Evolutionary conservation across 2,329 filamentous ascomycete genomes (phyloP), one percentile per base, ranked within the genome.

Genomic region (Spiromastix sp.): DNA sequence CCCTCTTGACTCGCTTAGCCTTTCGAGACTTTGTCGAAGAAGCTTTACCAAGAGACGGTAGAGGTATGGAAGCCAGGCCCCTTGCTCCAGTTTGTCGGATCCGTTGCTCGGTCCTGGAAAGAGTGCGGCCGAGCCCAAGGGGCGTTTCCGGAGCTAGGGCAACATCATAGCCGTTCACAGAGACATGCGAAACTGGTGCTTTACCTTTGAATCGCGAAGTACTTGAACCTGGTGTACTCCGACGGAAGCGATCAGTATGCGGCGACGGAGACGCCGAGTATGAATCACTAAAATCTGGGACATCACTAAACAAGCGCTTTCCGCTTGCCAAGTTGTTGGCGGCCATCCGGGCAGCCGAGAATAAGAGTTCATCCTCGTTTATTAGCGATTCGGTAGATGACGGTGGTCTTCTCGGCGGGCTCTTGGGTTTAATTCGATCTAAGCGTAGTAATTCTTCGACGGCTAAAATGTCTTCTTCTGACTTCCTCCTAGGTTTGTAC

Each of bases 81-180:
- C 52, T 59, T 4, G 58, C 62, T 9, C 63, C 63, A 4, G 62
- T 66, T 28, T 49, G 38, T 24, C 62, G 50, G 20, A 66, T 61
- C 19, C 63, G 50, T 42, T 60, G 51, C 39, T 66, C 63, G 1
- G 61, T 63, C 12, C 62, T 54, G 29, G 62, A 65, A 36, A 66
- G 44, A 6, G 54, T 56, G 20, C 56, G 49, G 4, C 59, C 59
- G 4, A 60, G 47, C 8, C 59, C 61, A 16, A 58, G 46, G 11
- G 57, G 52, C 2, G 49, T 52, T 25, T 57, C 51, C 13, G 59
- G 59, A 7, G 59, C 58, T 37, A 63, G 51, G 2, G 59, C 56
- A 32, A 65, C 56, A 32, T 63, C 52, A 37, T 61, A 60, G 5
- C 61, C 59, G 34, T 61, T 59, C 19, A 54, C 47, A 18, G 34